Evolutionary conservation across 1,139 yeast genomes (phyloP).

Genomic region (Suhomyces yuchorum): DNA sequence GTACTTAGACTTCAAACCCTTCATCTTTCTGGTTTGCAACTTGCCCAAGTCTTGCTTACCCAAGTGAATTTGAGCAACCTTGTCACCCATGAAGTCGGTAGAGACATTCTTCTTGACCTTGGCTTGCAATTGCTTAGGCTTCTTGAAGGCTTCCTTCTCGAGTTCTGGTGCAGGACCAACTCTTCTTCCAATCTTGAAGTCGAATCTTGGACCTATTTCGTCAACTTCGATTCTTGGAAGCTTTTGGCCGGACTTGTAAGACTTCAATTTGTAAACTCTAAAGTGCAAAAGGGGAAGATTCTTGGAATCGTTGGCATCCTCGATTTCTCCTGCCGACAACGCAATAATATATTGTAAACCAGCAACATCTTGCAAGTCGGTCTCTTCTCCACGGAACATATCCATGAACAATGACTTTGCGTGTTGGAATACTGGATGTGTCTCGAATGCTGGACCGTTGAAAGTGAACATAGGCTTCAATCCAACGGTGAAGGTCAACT

Average conservation of each 20-base stretch:
- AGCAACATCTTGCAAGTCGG: conserved; percentile 87
- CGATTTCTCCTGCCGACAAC: conserved; percentile 76
- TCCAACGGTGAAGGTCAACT: conserved; percentile 81
- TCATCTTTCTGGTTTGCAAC: conserved; percentile 96
- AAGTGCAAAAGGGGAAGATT: conserved; percentile 79
- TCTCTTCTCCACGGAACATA: conserved; percentile 85
- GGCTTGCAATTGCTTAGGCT: conserved; percentile 80
- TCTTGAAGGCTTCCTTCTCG: conserved; percentile 84
- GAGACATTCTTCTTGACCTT: conserved; percentile 88
- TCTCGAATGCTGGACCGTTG: conserved; percentile 90
- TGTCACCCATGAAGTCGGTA: conserved; percentile 90
- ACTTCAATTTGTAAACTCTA: conserved; percentile 85
- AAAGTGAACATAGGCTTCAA: conserved; percentile 93
- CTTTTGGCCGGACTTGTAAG: conserved; percentile 81
- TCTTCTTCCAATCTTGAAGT: conserved; percentile 87
- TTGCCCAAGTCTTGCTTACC: conserved; percentile 91
- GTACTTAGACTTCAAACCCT: conserved; percentile 86
- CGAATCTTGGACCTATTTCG: conserved; percentile 95
- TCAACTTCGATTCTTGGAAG: conserved; percentile 92
- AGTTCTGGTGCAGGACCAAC: conserved; percentile 84
- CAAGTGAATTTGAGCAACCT: conserved; percentile 93
- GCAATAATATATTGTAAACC: conserved; percentile 91
- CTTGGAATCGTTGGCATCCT: conserved; percentile 54
- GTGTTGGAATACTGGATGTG: conserved; percentile 84
- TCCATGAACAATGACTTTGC: conserved; percentile 87